These are phyloP conservation scores for Claviceps sp. DNA, from an alignment of 2,329 filamentous ascomycete genomes.

Conservation along the genomic window DNA sequence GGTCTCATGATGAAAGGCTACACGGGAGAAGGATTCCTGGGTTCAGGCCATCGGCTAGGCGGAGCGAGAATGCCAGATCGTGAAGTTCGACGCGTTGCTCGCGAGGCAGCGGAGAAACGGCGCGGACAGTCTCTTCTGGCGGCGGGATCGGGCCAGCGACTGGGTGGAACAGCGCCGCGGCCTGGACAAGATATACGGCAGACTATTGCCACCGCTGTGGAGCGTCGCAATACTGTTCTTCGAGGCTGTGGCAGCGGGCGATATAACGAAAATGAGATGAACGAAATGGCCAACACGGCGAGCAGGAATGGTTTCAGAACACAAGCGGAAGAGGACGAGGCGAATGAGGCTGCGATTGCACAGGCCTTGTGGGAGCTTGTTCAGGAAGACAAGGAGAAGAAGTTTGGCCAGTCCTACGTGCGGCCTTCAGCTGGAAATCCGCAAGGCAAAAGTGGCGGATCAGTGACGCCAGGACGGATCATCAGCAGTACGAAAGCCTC, in stretches of 20 bases:
- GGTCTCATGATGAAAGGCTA: slow-evolving; percentile 68
- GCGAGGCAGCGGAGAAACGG: slow-evolving; percentile 61
- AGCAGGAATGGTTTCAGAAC: slow-evolving; percentile 66
- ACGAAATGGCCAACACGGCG: slow-evolving; percentile 48
- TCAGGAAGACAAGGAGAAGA: slow-evolving; percentile 52
- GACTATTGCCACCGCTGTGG: slow-evolving; percentile 58
- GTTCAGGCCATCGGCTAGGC: slow-evolving; percentile 60
- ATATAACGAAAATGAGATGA: slow-evolving; percentile 51
- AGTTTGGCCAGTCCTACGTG: slow-evolving; percentile 42
- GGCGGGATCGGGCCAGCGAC: slow-evolving; percentile 55
- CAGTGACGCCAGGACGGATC: slow-evolving; percentile 14
- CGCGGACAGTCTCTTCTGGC: slow-evolving; percentile 37
- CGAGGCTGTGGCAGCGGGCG: slow-evolving; percentile 65
- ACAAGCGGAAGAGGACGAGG: slow-evolving; percentile 75
- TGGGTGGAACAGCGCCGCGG: slow-evolving; percentile 48
- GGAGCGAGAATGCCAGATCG: slow-evolving; percentile 49
- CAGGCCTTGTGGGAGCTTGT: slow-evolving; percentile 78
- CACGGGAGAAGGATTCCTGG: slow-evolving; percentile 79
- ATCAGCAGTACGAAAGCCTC: slow-evolving; percentile 3
- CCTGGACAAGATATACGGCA: slow-evolving; percentile 55
- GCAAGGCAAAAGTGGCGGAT: slow-evolving; percentile 14
- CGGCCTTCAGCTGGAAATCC: slow-evolving; percentile 25
- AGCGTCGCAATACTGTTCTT: slow-evolving; percentile 52
- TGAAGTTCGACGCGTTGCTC: slow-evolving; percentile 63
- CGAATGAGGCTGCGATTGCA: slow-evolving; percentile 76